Base-by-base conservation (phyloP, 1,284 basidiomycete genomes). In the Fistulinella staudtii region DNA sequence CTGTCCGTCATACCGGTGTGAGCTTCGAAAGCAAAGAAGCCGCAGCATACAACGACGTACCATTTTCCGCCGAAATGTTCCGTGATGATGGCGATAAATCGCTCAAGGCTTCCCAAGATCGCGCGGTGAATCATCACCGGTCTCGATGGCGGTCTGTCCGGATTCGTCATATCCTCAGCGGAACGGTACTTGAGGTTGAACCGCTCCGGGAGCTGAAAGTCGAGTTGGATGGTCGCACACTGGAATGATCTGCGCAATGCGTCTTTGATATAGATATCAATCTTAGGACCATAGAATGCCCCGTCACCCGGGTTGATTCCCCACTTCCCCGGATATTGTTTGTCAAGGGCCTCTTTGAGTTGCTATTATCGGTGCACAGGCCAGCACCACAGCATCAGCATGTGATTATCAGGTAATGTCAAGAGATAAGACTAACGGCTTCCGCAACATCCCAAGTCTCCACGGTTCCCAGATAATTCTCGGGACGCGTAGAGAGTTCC, bases 51-150 rank as follows among this genome's bases (percentile, higher is more conserved):
- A 7, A 10, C 7, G 9, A 52, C 78, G 45, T 50, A 89, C 94
- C 95, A 99, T 73, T 97, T 97, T 25, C 96, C 96, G 35, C 82
- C 94, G 63, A 93, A 95, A 65, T 97, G 93, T 68, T 99, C 96
- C 4, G 93, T 98, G 53, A 95, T 85, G 61, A 99, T 98, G 31
- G 93, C 95, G 47, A 97, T 92, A 72, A 99, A 99, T 1, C 96
- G 77, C 69, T 99, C 96, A 28, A 99, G 64, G 61, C 87, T 92
- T 37, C 96, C 96, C 52, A 99, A 68, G 63, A 99, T 93, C 3
- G 96, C 96, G 51, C 96, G 89, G 70, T 99, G 96, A 57, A 99
- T 97, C 76, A 99, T 98, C 56, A 99, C 95, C 5, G 96, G 96
- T 38, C 94, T 75, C 29, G 78, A 71, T 15, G 80, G 75, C 17